A percentile compares a stretch with the other conserved stretches of the same genome.
Evolutionary conservation across 2,329 filamentous ascomycete genomes (phyloP).

Genomic region (Aspergillus intermedius): DNA sequence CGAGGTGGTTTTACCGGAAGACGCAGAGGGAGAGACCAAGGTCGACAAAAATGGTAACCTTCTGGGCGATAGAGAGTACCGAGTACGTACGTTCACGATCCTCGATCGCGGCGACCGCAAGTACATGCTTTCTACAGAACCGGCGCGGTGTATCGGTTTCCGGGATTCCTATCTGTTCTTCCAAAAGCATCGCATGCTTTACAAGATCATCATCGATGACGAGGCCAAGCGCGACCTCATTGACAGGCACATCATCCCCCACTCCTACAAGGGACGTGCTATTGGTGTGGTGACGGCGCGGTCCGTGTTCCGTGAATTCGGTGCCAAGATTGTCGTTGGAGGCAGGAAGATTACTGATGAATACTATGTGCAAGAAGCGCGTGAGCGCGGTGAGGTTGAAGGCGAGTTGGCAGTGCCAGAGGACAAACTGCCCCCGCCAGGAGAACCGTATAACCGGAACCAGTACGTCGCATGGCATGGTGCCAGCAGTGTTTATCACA

Average conservation of each 20-base stretch:
- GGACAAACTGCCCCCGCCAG: constrained; percentile 66
- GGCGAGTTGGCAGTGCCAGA: constrained; percentile 88
- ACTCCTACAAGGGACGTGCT: constrained; percentile 95
- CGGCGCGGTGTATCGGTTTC: constrained; percentile 92
- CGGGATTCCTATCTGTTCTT: constrained; percentile 98
- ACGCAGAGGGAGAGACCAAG: constrained; percentile 83
- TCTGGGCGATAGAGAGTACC: constrained; percentile 78
- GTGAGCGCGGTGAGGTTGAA: constrained; percentile 71
- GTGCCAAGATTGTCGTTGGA: constrained; percentile 86
- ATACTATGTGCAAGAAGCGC: constrained; percentile 72
- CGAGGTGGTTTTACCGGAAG: constrained; percentile 81
- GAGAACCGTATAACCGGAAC: constrained; percentile 94
- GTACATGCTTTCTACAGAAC: constrained; percentile 98
- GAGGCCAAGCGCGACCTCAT: constrained; percentile 97
- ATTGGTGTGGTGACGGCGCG: constrained; percentile 95
- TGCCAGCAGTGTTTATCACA: constrained; percentile 91
- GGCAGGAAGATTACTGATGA: constrained; percentile 82
- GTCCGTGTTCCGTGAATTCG: constrained; percentile 95
- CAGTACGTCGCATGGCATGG: constrained; percentile 99
- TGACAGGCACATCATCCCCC: constrained; percentile 87
- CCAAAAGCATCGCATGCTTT: constrained; percentile 91
- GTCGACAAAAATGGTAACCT: constrained; percentile 85
- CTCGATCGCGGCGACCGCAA: constrained; percentile 73
- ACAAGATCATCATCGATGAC: constrained; percentile 97
- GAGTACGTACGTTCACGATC: constrained; percentile 91